phyloP scores from a whole-genome alignment of 805 yeast species.

The Saccharomycopsis oosterbeekiorum region DNA sequence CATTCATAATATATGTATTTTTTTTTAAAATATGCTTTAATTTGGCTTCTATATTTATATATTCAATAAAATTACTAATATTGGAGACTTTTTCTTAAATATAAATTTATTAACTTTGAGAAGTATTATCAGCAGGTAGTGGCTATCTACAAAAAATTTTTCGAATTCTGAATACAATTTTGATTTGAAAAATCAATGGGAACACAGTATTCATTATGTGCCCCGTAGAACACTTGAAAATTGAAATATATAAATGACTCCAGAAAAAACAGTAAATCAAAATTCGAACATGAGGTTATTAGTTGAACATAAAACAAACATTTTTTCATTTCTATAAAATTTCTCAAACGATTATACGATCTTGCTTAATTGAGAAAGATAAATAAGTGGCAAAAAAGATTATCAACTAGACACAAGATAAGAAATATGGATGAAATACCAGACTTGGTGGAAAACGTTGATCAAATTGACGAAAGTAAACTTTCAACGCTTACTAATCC shows the following conservation, averaged over 20 bases:
- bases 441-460: slow-evolving; percentile 27
- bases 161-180: no score
- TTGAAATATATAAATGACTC: neutral
- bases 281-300: neutral
- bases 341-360: neutral
- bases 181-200: no score
- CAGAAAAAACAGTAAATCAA: neutral
- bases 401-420: neutral
- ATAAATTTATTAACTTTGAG: no score
- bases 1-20: neutral
- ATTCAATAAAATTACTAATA: neutral
- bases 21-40: neutral
- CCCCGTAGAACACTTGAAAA: no score
- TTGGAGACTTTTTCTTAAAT: no score
- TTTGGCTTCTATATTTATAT: neutral
- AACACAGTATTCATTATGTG: no score
- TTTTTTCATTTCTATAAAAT: no score
- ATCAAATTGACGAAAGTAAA: slow-evolving; percentile 18
- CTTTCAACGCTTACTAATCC: slow-evolving; percentile 2
- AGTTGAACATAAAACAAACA: neutral
- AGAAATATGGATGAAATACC: slow-evolving; percentile 24
- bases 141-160: no score
- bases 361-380: neutral
- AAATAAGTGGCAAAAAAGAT: no score
- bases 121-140: no score